These are phyloP conservation scores for Leishmania guyanensis DNA, from an alignment of 208 protist species.

Conservation along the genomic window DNA sequence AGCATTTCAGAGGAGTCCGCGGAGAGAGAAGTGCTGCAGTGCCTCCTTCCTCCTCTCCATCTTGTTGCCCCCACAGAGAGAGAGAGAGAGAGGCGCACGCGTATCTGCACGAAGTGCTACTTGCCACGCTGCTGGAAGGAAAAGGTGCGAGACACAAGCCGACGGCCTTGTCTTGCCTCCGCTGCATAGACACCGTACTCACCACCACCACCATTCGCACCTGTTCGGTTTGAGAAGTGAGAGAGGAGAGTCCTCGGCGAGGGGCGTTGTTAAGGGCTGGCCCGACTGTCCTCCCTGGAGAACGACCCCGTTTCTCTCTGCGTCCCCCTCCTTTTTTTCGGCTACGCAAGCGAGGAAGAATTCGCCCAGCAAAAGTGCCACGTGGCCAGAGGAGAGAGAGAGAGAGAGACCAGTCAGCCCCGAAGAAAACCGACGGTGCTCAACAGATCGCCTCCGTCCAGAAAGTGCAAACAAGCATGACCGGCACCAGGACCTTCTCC, in stretches of 20 bases:
- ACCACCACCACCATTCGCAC: neutral
- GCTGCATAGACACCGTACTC: neutral
- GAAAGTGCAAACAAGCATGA: constrained; percentile 61
- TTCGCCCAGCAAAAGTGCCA: neutral
- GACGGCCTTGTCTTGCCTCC: neutral
- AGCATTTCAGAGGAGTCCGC: neutral
- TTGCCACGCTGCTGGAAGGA: neutral
- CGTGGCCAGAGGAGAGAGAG: neutral
- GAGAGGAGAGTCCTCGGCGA: neutral
- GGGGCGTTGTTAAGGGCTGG: neutral
- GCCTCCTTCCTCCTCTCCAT: neutral
- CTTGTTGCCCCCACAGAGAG: neutral
- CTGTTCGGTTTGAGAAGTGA: neutral
- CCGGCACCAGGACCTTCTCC: constrained; percentile 33
- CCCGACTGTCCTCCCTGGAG: neutral
- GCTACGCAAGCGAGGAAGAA: neutral
- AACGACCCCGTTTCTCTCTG: neutral
- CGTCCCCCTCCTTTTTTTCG: neutral
- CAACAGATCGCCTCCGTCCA: constrained; percentile 54
- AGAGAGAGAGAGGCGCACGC: neutral
- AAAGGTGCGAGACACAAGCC: neutral
- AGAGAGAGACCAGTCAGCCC: neutral
- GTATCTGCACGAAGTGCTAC: neutral
- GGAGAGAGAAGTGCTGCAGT: neutral
- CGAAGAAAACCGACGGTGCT: neutral